Conservation (phyloP, 805 yeast genomes). For the Yamadazyma nakazawae region DNA sequence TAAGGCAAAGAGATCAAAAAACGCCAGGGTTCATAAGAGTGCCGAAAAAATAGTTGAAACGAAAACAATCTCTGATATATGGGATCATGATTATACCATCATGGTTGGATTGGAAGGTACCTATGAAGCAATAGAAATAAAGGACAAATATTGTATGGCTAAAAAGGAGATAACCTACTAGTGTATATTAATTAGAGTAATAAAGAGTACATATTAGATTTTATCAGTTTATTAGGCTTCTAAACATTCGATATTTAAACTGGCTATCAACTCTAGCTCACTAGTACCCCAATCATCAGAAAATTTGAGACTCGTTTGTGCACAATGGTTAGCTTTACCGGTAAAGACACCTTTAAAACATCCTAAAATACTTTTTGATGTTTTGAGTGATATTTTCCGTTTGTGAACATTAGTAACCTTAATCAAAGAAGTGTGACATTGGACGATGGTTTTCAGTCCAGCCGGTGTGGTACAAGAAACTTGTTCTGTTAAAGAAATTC, state of each 20-base stretch:
- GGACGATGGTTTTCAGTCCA: background rate
- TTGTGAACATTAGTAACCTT: conserved; percentile 2
- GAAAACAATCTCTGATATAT: conserved; percentile 59
- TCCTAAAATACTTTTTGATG: background rate
- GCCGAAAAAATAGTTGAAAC: conserved; percentile 18
- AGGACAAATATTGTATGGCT: conserved; percentile 71
- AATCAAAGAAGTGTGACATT: background rate
- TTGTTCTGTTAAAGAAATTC: background rate
- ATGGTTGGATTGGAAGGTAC: conserved; percentile 86
- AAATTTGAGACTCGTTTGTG: background rate
- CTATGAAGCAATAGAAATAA: conserved; percentile 87
- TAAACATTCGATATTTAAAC: background rate
- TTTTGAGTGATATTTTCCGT: background rate
- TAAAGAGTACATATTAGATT: background rate
- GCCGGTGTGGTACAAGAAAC: conserved; percentile 5
- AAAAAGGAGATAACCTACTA: conserved; percentile 12
- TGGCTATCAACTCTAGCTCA: background rate
- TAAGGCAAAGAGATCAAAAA: conserved; percentile 33
- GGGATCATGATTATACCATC: conserved; percentile 65
- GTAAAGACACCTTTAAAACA: background rate
- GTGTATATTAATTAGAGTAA: conserved; percentile 1
- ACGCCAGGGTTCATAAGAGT: conserved; percentile 13
- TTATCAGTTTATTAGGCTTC: background rate
- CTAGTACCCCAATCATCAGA: conserved; percentile 15
- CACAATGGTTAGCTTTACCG: background rate